Conservation (phyloP, 1,284 basidiomycete genomes). For the Chalciporus sp. region DNA sequence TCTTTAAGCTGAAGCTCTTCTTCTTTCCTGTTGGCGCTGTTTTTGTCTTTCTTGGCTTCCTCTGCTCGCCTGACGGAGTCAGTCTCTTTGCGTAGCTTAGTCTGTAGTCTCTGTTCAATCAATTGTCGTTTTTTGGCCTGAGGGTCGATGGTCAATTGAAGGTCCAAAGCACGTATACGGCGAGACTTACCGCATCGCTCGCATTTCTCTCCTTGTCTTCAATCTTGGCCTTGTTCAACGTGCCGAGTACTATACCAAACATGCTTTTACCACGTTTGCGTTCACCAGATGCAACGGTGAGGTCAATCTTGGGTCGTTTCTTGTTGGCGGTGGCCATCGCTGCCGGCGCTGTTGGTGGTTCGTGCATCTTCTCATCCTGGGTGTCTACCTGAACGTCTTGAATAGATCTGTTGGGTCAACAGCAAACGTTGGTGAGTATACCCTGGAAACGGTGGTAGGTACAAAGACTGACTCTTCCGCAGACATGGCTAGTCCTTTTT, state of each 20-base stretch:
- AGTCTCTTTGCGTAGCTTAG: constrained; percentile 78
- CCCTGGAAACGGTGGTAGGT: not conserved
- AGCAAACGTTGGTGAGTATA: not conserved
- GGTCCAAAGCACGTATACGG: not conserved
- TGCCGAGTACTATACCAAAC: constrained; percentile 79
- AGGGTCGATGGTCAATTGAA: constrained; percentile 3
- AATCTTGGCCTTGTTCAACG: constrained; percentile 79
- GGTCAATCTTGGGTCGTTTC: constrained; percentile 72
- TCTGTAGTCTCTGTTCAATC: constrained; percentile 79
- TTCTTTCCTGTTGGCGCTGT: constrained; percentile 70
- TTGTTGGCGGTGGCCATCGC: constrained; percentile 39
- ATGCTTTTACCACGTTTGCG: constrained; percentile 82
- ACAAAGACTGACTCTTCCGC: constrained; percentile 47
- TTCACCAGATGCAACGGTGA: constrained; percentile 54
- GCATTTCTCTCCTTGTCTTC: constrained; percentile 79
- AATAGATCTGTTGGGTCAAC: constrained; percentile 26
- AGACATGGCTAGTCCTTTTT: constrained; percentile 48
- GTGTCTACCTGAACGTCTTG: constrained; percentile 37
- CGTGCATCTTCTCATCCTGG: constrained; percentile 39
- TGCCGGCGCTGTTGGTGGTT: constrained; percentile 36
- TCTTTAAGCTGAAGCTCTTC: constrained; percentile 79
- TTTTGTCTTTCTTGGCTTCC: constrained; percentile 81
- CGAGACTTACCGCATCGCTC: constrained; percentile 67
- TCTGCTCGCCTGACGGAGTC: constrained; percentile 79
- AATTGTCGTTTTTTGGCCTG: constrained; percentile 79